Evolutionary conservation across 371 early-diverging fungal species (phyloP), one percentile per base, ranked within the genome.

Genomic region (Capniomyces stellatus): DNA sequence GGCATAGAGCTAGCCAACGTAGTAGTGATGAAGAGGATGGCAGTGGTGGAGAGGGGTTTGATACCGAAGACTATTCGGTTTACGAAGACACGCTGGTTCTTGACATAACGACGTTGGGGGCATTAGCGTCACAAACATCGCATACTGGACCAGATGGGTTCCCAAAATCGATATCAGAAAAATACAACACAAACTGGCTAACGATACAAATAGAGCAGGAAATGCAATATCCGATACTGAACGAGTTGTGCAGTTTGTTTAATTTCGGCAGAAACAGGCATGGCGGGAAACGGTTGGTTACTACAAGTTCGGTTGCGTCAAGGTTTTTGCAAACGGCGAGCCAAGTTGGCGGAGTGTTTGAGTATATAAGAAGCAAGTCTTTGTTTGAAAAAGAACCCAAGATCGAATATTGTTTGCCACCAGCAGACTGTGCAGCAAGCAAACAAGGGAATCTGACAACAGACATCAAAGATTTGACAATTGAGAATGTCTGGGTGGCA

Each of bases 281-380:
- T n/a, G n/a, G n/a, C n/a, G n/a, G n/a, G n/a, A n/a, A n/a, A n/a
- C n/a, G n/a, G 4, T n/a, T 48, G 27, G n/a, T 27, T 23, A 48
- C 49, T 12, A 29, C 29, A 15, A 21, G 27, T 27, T 21, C 49
- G 28, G 49, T 27, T 27, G 4, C 2, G 2, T 23, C 23, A 6
- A n/a, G 49, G 25, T 18, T 48, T n/a, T 18, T 48, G 25, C 18
- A 48, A 29, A 48, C 49, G 8, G 22, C 28, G 18, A 18, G 27
- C 22, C 27, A 48, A 48, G 49, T 48, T 3, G 49, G 49, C 12
- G 49, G 49, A n/a, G 15, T 3, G 3, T 24, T 27, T n/a, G 49
- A 48, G n/a, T 48, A 48, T 48, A 15, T n/a, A 3, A n/a, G 49
- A 4, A 24, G 49, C 29, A 48, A 48, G 25, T 48, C 49, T 27